Percentiles rank a stretch among this genome's conserved stretches.
These are phyloP conservation scores for Mortierella sp. DNA, from an alignment of 371 early-diverging fungal species.

Conservation along the genomic window DNA sequence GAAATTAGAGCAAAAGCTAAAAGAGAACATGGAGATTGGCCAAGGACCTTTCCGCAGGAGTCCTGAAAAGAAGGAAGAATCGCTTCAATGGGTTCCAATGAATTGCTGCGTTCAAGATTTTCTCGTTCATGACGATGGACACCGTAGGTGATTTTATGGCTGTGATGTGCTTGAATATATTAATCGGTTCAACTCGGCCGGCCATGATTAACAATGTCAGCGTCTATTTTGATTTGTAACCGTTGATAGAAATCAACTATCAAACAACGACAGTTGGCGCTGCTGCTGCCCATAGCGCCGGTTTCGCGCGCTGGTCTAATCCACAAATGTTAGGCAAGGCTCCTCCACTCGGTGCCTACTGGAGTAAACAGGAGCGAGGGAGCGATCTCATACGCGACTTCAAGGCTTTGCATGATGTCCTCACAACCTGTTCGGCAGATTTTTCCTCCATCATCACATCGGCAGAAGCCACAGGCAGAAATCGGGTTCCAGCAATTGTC, in stretches of 20 bases:
- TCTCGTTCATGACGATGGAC: constrained; percentile 41
- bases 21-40: constrained; percentile 45
- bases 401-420: constrained; percentile 33
- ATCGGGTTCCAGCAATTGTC: constrained; percentile 19
- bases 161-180: not conserved
- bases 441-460: constrained; percentile 9
- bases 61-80: constrained; percentile 54
- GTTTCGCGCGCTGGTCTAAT: constrained; percentile 26
- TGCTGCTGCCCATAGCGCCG: constrained; percentile 43
- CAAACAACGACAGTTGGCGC: constrained; percentile 50
- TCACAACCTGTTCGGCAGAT: constrained; percentile 20
- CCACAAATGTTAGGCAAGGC: constrained; percentile 11
- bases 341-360: constrained; percentile 33
- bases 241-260: constrained; percentile 42
- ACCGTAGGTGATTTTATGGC: constrained; percentile 24
- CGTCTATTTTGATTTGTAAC: not conserved
- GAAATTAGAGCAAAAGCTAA: constrained; percentile 45
- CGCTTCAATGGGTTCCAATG: constrained; percentile 53
- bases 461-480: not conserved
- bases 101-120: constrained; percentile 57
- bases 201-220: not conserved
- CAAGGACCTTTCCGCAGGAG: constrained; percentile 55
- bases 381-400: constrained; percentile 34
- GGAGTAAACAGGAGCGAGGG: constrained; percentile 50
- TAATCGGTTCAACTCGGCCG: not conserved